Conservation (phyloP, 179 eudicot genomes). For the Heliamphora pulchella region DNA sequence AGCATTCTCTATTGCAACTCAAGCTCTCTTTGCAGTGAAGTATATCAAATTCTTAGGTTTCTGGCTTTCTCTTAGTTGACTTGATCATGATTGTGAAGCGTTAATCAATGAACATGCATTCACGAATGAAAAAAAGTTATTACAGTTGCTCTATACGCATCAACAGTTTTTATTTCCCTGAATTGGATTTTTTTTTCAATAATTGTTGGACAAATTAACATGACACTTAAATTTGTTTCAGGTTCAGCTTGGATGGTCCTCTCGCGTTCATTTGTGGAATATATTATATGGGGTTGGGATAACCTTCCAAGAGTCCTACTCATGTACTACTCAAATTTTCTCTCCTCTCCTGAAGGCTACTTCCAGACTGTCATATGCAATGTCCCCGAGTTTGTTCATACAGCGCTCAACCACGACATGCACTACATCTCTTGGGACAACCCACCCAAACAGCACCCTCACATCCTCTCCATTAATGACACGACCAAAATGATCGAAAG, state of each 20-base stretch:
- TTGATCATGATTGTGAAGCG: not conserved
- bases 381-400: constrained; percentile 47
- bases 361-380: constrained; percentile 87
- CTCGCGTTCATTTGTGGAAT: constrained; percentile 73
- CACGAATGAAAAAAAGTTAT: no score
- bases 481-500: constrained; percentile 46
- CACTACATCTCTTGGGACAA: constrained; percentile 82
- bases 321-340: constrained; percentile 83
- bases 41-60: not conserved
- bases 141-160: no score
- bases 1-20: not conserved
- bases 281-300: constrained; percentile 84
- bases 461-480: constrained; percentile 45
- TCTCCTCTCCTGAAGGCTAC: constrained; percentile 86
- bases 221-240: constrained; percentile 21
- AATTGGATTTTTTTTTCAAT: not conserved
- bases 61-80: not conserved
- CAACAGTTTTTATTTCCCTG: not conserved
- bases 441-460: constrained; percentile 88
- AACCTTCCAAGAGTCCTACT: constrained; percentile 80
- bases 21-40: not conserved
- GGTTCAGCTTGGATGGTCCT: constrained; percentile 96
- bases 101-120: not conserved
- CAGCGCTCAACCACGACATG: constrained; percentile 68
- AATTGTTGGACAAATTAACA: not conserved